phyloP scores from a whole-genome alignment of 163 green algal species.

The Trebouxiophyceae sp. region DNA sequence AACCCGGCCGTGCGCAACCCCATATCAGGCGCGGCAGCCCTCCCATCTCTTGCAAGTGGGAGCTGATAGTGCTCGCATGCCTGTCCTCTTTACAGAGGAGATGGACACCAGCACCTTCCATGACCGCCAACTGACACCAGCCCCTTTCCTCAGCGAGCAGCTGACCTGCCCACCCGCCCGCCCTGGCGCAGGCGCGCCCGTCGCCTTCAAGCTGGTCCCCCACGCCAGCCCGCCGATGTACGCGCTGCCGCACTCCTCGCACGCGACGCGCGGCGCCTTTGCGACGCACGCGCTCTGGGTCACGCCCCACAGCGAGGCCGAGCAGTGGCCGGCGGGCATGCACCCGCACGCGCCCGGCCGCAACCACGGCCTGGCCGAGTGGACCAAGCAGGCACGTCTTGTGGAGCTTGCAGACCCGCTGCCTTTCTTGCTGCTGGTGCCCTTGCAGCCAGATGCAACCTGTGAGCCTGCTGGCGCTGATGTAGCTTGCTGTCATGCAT shows the following conservation, averaged over 20 bases:
- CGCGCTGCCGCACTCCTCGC: constrained; percentile 16
- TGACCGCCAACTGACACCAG: too few species aligned
- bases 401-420: not conserved
- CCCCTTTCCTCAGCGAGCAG: not conserved
- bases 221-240: constrained; percentile 27
- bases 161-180: not conserved
- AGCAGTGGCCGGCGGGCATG: constrained; percentile 33
- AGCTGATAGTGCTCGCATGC: not conserved
- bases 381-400: constrained; percentile 16
- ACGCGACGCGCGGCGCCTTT: constrained; percentile 25
- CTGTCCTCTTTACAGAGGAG: not conserved
- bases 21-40: too few species aligned
- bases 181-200: constrained; percentile 18
- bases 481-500: not conserved
- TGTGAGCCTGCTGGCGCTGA: not conserved
- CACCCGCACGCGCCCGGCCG: constrained; percentile 20
- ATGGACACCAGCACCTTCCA: too few species aligned
- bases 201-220: constrained; percentile 52
- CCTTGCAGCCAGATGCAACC: not conserved
- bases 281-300: constrained; percentile 53
- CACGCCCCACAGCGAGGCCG: constrained; percentile 52
- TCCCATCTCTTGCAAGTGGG: too few species aligned
- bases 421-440: not conserved
- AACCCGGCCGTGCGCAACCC: constrained; percentile 34
- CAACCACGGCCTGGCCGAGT: constrained; percentile 21